phyloP scores from a whole-genome alignment of 176 grass and related monocot genomes.

The Paspalum vaginatum region DNA sequence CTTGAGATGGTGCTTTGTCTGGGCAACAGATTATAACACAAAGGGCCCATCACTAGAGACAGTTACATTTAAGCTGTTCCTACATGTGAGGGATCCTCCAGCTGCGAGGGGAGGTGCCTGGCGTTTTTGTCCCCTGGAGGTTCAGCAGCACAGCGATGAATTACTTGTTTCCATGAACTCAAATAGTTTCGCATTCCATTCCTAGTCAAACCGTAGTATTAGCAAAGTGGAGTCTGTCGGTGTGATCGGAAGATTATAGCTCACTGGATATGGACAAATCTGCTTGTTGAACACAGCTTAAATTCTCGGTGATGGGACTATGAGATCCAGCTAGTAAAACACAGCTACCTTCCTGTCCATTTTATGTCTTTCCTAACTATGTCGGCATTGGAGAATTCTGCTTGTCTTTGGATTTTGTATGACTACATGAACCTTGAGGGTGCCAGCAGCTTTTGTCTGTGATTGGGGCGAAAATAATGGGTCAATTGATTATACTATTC shows the following conservation, averaged over 20 bases:
- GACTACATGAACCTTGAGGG: slow-evolving; percentile 20
- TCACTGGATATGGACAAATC: neutral
- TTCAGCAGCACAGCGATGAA: slow-evolving; percentile 24
- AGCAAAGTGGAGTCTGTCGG: neutral
- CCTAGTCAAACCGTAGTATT: neutral
- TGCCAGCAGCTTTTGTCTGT: neutral
- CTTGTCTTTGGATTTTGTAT: slow-evolving; percentile 27
- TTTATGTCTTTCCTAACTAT: slow-evolving; percentile 22
- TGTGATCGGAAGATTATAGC: neutral
- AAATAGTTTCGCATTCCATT: neutral
- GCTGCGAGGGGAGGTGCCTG: neutral
- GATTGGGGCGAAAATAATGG: slow-evolving; percentile 16
- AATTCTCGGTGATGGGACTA: slow-evolving; percentile 3
- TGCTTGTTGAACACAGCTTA: neutral
- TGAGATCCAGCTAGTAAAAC: slow-evolving; percentile 29
- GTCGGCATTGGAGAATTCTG: neutral
- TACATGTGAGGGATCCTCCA: slow-evolving; percentile 20
- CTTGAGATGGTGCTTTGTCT: neutral
- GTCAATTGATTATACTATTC: neutral
- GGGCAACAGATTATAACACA: slow-evolving; percentile 22
- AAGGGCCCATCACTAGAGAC: slow-evolving; percentile 23
- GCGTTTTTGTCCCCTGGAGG: slow-evolving; percentile 1
- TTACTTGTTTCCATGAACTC: slow-evolving; percentile 18
- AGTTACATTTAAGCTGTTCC: slow-evolving; percentile 27
- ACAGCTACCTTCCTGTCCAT: neutral